Conservation (phyloP, 2,329 filamentous ascomycete species). For the Trichoderma polysporum region DNA sequence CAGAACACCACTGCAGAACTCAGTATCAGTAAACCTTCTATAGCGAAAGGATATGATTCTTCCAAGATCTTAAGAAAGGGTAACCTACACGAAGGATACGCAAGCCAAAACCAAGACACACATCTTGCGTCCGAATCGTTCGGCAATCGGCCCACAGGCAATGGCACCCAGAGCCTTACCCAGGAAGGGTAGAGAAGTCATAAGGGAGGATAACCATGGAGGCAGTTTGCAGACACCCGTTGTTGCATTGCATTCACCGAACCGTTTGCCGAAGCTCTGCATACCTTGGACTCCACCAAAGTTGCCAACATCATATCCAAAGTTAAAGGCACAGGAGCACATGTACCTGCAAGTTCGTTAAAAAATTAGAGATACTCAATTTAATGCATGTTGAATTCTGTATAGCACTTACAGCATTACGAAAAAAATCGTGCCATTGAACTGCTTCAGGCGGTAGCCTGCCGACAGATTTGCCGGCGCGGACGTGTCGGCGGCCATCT, state of each 20-base stretch:
- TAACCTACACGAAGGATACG: slow-evolving; percentile 20
- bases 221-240: slow-evolving; percentile 24
- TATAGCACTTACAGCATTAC: slow-evolving; percentile 8
- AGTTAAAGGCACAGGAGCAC: slow-evolving; percentile 30
- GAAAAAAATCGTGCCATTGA: slow-evolving; percentile 8
- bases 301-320: slow-evolving; percentile 31
- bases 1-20: slow-evolving; percentile 28
- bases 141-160: slow-evolving; percentile 20
- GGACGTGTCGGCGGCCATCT: not conserved
- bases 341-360: slow-evolving; percentile 25
- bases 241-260: slow-evolving; percentile 27
- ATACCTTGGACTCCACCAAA: slow-evolving; percentile 31
- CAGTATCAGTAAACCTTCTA: not conserved
- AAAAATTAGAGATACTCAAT: not conserved
- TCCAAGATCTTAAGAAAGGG: not conserved
- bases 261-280: slow-evolving; percentile 28
- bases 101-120: slow-evolving; percentile 14
- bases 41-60: not conserved
- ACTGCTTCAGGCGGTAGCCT: slow-evolving; percentile 11
- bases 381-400: not conserved
- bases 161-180: slow-evolving; percentile 25
- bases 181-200: slow-evolving; percentile 30
- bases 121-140: slow-evolving; percentile 19
- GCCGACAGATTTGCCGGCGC: not conserved
- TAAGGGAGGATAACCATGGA: slow-evolving; percentile 28